These are phyloP conservation scores for Dujonia santamariae DNA, from an alignment of 1,139 yeast genomes.

Conservation along the genomic window DNA sequence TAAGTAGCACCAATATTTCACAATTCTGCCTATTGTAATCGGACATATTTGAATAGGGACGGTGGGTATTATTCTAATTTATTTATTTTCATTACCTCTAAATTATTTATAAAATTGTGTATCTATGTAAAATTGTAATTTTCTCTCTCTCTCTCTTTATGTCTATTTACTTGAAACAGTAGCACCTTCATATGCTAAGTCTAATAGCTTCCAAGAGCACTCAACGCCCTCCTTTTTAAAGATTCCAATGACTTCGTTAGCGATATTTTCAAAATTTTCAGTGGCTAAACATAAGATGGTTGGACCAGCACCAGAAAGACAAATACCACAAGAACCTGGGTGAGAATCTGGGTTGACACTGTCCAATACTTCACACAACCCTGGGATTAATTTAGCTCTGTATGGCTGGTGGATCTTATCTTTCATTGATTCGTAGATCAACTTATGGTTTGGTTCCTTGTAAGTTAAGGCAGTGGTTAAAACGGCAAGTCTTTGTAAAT, in stretches of 20 bases:
- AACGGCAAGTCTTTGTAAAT: constrained; percentile 54
- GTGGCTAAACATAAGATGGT: constrained; percentile 94
- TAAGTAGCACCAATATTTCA: too few relatives aligned
- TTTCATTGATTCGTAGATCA: constrained; percentile 93
- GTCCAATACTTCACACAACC: constrained; percentile 76
- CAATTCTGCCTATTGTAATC: too few relatives aligned
- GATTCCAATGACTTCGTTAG: constrained; percentile 65
- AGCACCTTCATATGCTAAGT: constrained; percentile 88
- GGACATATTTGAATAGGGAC: too few relatives aligned
- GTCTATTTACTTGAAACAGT: constrained; percentile 20
- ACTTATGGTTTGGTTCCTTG: constrained; percentile 74
- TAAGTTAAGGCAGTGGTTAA: constrained; percentile 75
- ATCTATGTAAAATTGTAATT: neutral
- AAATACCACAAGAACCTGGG: constrained; percentile 87
- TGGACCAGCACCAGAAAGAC: constrained; percentile 97
- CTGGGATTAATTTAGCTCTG: constrained; percentile 87
- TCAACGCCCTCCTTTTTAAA: constrained; percentile 65
- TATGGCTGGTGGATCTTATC: constrained; percentile 96
- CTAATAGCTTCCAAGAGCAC: constrained; percentile 81
- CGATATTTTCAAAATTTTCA: constrained; percentile 79
- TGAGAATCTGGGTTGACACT: constrained; percentile 79
- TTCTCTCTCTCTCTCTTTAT: too few relatives aligned
- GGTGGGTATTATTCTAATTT: too few relatives aligned
- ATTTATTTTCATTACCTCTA: too few relatives aligned
- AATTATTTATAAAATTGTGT: neutral